Base-by-base conservation (phyloP, 805 yeast genomes). In the Cyberlindnera euphorbiiphila region DNA sequence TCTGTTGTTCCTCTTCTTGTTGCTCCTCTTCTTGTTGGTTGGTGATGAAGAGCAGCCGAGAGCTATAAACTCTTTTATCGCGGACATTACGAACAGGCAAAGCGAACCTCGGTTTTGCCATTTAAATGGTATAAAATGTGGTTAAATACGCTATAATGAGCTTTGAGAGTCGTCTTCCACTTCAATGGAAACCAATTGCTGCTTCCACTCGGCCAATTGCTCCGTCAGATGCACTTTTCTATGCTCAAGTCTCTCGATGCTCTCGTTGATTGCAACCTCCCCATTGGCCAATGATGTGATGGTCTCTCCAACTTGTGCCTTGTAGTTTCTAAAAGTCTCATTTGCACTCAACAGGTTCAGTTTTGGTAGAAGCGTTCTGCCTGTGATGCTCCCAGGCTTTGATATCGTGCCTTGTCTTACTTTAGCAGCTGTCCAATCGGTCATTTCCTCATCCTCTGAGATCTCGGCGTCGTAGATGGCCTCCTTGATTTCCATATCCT, bases 401-500 rank as follows among this genome's bases (percentile, higher is more conserved):
- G n/a, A n/a, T n/a, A n/a, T n/a, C 6, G 9, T 38, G 3, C 51
- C 56, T 14, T 46, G 45, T 20, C 35, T 47, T 25, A 51, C 16
- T 21, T 34, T 46, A 3, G 45, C 24, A 10, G 32, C 33, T 10
- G 51, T 46, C 56, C 56, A 51, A 6, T 41, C 49, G 6, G 34
- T 36, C 30, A 37, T 13, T 8, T 46, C 57, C 15, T 53, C 58
- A 15, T 49, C 56, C 13, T 41, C 46, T 1, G 50, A 43, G 10
- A 52, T 32, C 26, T 52, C 50, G 5, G 53, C 56, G 12, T 61
- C 61, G 25, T 57, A 58, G 6, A 64, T 29, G 0, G 66, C 62
- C 23, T 60, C 62, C 27, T 62, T 60, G 18, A 64, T 63, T 21
- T 59, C 63, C 44, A 54, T 50, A 8, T 55, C 50, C 6, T 50